Evolutionary conservation across 75 land plant species (phyloP).

Genomic region (Cryptomeria japonica): DNA sequence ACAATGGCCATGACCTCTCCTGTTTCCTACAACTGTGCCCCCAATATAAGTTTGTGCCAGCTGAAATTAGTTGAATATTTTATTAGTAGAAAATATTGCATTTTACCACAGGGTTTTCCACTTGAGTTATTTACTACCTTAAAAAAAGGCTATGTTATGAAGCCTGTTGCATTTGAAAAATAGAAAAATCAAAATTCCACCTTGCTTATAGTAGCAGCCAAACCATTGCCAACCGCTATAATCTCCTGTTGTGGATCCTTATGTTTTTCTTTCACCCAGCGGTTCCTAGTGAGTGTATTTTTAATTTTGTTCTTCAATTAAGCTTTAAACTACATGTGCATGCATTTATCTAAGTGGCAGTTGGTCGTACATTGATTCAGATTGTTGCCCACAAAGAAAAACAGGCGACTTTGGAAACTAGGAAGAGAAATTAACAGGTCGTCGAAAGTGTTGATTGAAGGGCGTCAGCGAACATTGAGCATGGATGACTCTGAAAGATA

Average conservation of each 20-base stretch:
- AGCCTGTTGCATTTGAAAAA: too few relatives aligned
- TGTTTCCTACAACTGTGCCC: too few relatives aligned
- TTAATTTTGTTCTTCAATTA: background rate
- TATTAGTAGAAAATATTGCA: too few relatives aligned
- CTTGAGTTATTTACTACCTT: too few relatives aligned
- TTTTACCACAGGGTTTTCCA: too few relatives aligned
- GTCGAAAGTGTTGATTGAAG: slow-evolving; percentile 22
- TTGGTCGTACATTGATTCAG: slow-evolving; percentile 6
- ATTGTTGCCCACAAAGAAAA: slow-evolving; percentile 36
- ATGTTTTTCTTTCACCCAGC: background rate
- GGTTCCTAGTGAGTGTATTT: background rate
- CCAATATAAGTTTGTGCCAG: too few relatives aligned
- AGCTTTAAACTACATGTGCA: background rate
- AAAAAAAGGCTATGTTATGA: too few relatives aligned
- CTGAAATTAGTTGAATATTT: too few relatives aligned
- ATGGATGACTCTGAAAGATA: slow-evolving; percentile 9
- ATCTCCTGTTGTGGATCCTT: background rate
- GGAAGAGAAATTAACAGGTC: slow-evolving; percentile 11
- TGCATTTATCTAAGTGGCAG: background rate
- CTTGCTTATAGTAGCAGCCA: too few relatives aligned
- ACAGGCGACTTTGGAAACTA: slow-evolving; percentile 24
- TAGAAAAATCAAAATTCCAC: too few relatives aligned
- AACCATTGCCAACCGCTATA: too few relatives aligned
- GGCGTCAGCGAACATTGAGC: slow-evolving; percentile 11
- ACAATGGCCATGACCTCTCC: too few relatives aligned